These are phyloP conservation scores for Leccinellum rugosiceps DNA, from an alignment of 768 basidiomycete species.

Conservation along the genomic window DNA sequence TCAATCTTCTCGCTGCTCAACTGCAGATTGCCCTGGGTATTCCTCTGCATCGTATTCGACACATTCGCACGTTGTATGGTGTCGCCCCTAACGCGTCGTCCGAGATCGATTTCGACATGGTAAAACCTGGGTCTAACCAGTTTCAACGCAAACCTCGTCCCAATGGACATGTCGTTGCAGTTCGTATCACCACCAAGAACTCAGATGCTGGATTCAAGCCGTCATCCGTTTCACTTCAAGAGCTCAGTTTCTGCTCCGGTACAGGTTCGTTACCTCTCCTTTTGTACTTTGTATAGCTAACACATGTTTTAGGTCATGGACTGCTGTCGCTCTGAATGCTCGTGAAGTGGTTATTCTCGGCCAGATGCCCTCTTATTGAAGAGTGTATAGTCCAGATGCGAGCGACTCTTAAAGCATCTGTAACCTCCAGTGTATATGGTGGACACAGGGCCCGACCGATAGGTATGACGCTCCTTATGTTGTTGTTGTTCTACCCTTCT, in stretches of 20 bases:
- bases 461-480: too few species aligned
- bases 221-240: slow-evolving; percentile 93
- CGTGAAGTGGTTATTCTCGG: slow-evolving; percentile 95
- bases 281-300: slow-evolving; percentile 3
- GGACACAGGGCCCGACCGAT: too few species aligned
- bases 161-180: slow-evolving; percentile 98
- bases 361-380: slow-evolving; percentile 95
- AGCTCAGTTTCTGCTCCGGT: slow-evolving; percentile 99
- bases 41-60: slow-evolving; percentile 90
- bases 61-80: slow-evolving; percentile 94
- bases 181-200: slow-evolving; percentile 99
- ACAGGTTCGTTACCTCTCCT: slow-evolving; percentile 53
- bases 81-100: slow-evolving; percentile 85
- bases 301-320: slow-evolving; percentile 68
- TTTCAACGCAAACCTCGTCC: slow-evolving; percentile 93
- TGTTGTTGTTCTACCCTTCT: too few species aligned
- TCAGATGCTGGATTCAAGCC: slow-evolving; percentile 99
- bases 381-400: slow-evolving; percentile 95
- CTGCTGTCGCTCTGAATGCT: slow-evolving; percentile 87
- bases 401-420: slow-evolving; percentile 82
- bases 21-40: slow-evolving; percentile 98
- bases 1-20: slow-evolving; percentile 96
- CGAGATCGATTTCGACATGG: slow-evolving; percentile 96
- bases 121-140: slow-evolving; percentile 80
- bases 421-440: too few species aligned